Base-by-base conservation (phyloP, 345 rosid species). In the Populus euphratica region DNA sequence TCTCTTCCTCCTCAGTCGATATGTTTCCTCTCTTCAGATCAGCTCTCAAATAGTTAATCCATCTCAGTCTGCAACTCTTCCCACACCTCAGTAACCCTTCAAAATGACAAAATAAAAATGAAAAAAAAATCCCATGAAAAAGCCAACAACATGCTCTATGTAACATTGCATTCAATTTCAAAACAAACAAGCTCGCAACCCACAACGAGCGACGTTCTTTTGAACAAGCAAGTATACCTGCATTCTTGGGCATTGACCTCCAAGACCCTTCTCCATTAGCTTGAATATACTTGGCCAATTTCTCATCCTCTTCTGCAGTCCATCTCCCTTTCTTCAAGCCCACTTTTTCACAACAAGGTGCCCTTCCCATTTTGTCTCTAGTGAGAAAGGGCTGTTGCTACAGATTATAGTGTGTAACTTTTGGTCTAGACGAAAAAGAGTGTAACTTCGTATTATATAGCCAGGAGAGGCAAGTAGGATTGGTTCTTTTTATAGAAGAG, bases 51-150 rank as follows among this genome's bases (percentile, higher is more conserved):
- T 94, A 93, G 68, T 94, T 94, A 67, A 91, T 88, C 98, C 98
- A 94, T 81, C 98, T 83, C 78, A 94, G 82, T 79, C 97, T 82
- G 85, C 98, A 94, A 72, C 98, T 93, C 83, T 93, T 94, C 35
- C 97, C 98, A 36, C 98, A 94, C 82, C 98, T 90, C 72, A 88
- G 78, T 59, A 94, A 81, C 35, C 98, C 98, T 93, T 68, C 49
- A 68, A 20, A 72, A 52, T 11, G 66, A 5, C 29, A 6, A 35
- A 33, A 12, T 6, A 35, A 41, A 41, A 33, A 33, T 4, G 36
- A 6, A 2, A 41, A 31, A 0, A 0, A 4, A 0, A 20, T 5
- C 6, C n/a, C 3, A 52, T n/a, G 14, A 61, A 43, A 33, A 70
- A 6, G 11, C 27, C 20, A 73, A 11, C 0, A 23, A 59, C 13